Evolutionary conservation across 352 stramenopile species (phyloP), one percentile per base, ranked within the genome.

Genomic region (Pythium myriotylum): DNA sequence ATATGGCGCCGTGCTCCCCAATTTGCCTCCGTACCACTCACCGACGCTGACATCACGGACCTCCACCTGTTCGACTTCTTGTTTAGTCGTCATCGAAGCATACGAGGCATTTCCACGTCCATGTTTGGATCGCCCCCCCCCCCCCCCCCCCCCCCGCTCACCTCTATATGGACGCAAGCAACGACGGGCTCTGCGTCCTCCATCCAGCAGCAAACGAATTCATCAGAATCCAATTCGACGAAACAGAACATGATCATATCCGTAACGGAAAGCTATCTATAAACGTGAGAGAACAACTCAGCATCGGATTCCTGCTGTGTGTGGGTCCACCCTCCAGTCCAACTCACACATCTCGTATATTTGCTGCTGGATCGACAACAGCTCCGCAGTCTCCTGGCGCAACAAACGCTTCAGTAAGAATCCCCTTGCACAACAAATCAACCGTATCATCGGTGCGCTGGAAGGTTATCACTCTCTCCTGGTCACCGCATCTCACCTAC

Each of bases 101-200:
- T n/a, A n/a, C n/a, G n/a, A n/a, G n/a, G n/a, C n/a, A n/a, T n/a
- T n/a, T n/a, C n/a, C n/a, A n/a, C n/a, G n/a, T n/a, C n/a, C n/a
- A n/a, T n/a, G n/a, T n/a, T n/a, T n/a, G n/a, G n/a, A n/a, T n/a
- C n/a, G n/a, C n/a, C n/a, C n/a, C n/a, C n/a, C n/a, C n/a, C n/a
- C n/a, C n/a, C 29, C 29, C 29, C 29, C 5, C 5, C 10, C 29
- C 29, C 29, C 27, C 7, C 17, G 52, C 52, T 2, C 40, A 72
- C n/a, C 12, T 72, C 2, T 65, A 52, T 17, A 72, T 72, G 59
- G 65, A 53, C 42, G 45, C 59, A 0, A 60, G 40, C 42, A 24
- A 68, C 29, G 33, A 42, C 9, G 65, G 65, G 6, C 43, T 72
- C 0, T 72, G 58, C 20, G 59, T 64, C 0, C 54, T 72, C 10